phyloP scores from a whole-genome alignment of 2,329 filamentous ascomycete genomes.

The Colletotrichum lini region DNA sequence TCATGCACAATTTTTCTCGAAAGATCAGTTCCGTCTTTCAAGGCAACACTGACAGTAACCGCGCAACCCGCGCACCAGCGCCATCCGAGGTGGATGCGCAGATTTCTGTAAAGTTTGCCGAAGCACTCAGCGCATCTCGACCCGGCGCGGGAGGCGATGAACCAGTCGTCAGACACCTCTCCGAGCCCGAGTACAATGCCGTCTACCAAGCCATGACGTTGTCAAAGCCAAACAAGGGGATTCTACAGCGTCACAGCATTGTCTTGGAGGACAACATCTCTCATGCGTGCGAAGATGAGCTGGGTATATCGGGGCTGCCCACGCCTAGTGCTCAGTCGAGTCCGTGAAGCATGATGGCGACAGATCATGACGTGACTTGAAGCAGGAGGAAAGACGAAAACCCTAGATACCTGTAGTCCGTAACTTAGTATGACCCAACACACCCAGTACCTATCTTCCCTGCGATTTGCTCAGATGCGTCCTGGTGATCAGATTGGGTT shows the following conservation, averaged over 20 bases:
- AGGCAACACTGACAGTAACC: background rate
- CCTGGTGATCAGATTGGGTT: too few relatives aligned
- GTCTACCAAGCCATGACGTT: slow-evolving; percentile 20
- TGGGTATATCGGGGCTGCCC: background rate
- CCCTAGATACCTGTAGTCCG: background rate
- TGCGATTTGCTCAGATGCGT: too few relatives aligned
- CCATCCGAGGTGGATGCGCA: slow-evolving; percentile 11
- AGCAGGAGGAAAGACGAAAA: background rate
- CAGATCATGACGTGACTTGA: background rate
- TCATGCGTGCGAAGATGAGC: slow-evolving; percentile 2
- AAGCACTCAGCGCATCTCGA: background rate
- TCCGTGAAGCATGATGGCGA: background rate
- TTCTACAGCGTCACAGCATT: background rate
- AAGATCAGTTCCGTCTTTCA: slow-evolving; percentile 39
- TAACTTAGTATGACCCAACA: too few relatives aligned
- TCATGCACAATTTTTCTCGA: slow-evolving; percentile 28
- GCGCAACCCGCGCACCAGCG: slow-evolving; percentile 15
- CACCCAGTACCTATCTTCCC: too few relatives aligned
- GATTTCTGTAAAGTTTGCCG: background rate
- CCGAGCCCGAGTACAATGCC: slow-evolving; percentile 17
- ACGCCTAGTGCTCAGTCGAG: background rate
- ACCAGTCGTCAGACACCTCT: background rate
- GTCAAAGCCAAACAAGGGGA: slow-evolving; percentile 5
- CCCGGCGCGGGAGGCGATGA: too few relatives aligned
- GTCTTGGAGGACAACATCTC: slow-evolving; percentile 17